Evolutionary conservation across 2,329 filamentous ascomycete genomes (phyloP).

Genomic region (Tolypocladium capitatum): DNA sequence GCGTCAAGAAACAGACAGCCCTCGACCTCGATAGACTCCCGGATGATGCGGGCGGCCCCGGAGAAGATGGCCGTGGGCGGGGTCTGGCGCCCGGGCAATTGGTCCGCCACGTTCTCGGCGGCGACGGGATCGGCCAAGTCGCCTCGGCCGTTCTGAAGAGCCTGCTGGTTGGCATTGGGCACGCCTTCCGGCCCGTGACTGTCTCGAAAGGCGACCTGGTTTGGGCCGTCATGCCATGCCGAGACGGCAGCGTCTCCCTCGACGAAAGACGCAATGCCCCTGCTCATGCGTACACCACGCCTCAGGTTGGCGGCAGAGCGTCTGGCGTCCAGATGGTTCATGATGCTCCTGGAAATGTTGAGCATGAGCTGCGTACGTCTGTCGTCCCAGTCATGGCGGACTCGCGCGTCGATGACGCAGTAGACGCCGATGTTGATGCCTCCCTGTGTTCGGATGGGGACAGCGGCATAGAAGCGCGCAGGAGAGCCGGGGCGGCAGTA

Average conservation of each 20-base stretch:
- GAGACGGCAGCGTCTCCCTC: conserved; percentile 18
- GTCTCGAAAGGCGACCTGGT: conserved; percentile 2
- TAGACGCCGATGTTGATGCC: conserved; percentile 30
- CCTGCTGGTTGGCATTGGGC: conserved; percentile 7
- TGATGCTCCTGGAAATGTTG: conserved; percentile 17
- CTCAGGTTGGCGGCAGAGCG: conserved; percentile 13
- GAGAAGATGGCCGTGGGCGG: conserved; percentile 17
- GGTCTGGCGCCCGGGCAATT: background rate
- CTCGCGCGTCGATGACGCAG: conserved; percentile 15
- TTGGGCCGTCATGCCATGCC: conserved; percentile 8
- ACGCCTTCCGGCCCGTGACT: conserved; percentile 4
- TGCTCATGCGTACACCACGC: conserved; percentile 22
- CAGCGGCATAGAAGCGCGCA: conserved; percentile 25
- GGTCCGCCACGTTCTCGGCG: background rate
- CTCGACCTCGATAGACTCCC: conserved; percentile 26
- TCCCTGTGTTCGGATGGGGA: conserved; percentile 24
- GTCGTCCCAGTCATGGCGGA: conserved; percentile 10
- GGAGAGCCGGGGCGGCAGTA: conserved; percentile 10
- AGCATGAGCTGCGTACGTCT: conserved; percentile 12
- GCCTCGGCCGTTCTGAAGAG: background rate
- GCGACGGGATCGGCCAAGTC: background rate
- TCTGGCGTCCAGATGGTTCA: conserved; percentile 21
- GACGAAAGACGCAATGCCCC: conserved; percentile 22
- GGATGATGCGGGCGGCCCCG: conserved; percentile 29
- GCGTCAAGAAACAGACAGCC: conserved; percentile 22